Evolutionary conservation across 2,329 filamentous ascomycete species (phyloP).

Genomic region (Apiospora hydei): DNA sequence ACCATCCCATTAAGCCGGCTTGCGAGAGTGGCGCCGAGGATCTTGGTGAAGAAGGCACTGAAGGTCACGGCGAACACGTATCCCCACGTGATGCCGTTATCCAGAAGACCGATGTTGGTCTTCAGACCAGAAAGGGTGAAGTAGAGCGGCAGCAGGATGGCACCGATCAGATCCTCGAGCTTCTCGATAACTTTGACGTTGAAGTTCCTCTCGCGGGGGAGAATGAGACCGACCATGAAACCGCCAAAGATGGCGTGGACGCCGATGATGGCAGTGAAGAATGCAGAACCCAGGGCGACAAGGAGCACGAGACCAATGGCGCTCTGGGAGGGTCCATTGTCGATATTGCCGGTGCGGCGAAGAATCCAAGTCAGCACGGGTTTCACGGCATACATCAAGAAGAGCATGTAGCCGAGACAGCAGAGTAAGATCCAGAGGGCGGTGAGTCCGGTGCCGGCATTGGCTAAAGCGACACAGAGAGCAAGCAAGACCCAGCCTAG

Average conservation of each 20-base stretch:
- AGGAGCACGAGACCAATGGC: conserved; percentile 85
- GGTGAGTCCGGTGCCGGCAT: conserved; percentile 81
- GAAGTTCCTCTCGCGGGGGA: conserved; percentile 88
- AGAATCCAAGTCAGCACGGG: conserved; percentile 80
- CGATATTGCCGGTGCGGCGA: conserved; percentile 75
- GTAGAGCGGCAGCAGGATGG: conserved; percentile 87
- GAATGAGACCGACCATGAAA: conserved; percentile 88
- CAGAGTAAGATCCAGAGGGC: conserved; percentile 86
- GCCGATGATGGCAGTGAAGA: conserved; percentile 79
- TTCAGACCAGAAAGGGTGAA: conserved; percentile 91
- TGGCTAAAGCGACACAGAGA: conserved; percentile 91
- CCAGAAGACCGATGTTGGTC: conserved; percentile 84
- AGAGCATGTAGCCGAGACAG: conserved; percentile 76
- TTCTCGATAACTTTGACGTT: conserved; percentile 92
- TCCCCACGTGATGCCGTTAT: conserved; percentile 84
- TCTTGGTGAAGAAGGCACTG: conserved; percentile 85
- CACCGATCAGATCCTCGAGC: conserved; percentile 87
- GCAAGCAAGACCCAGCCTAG: conserved; percentile 87
- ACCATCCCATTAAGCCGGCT: conserved; percentile 78
- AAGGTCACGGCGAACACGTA: conserved; percentile 88
- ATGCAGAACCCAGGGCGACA: conserved; percentile 74
- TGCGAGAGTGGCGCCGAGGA: conserved; percentile 81
- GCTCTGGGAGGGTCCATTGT: conserved; percentile 86
- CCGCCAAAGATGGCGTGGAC: conserved; percentile 95
- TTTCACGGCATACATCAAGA: conserved; percentile 75